A percentile compares a stretch with the other conserved stretches of the same genome.
Evolutionary conservation across 2,329 filamentous ascomycete species (phyloP).

Genomic region (Clonostachys byssicola): DNA sequence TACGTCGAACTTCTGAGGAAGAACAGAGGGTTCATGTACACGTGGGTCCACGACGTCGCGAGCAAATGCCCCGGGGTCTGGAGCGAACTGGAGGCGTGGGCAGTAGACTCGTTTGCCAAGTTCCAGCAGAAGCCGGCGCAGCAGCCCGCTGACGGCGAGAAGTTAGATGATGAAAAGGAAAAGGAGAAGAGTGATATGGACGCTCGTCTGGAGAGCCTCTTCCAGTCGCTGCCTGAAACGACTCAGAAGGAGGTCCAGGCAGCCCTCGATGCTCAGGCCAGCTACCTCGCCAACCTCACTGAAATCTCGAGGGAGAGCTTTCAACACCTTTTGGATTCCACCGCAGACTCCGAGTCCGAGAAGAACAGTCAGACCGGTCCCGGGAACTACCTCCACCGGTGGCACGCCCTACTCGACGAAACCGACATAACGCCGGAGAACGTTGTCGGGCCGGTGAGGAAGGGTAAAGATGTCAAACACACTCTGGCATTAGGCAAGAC

Average conservation of each 20-base stretch:
- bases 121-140: background rate
- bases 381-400: constrained; percentile 67
- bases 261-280: constrained; percentile 54
- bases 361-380: constrained; percentile 48
- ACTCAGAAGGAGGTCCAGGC: constrained; percentile 39
- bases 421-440: constrained; percentile 62
- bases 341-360: constrained; percentile 4
- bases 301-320: constrained; percentile 49
- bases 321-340: constrained; percentile 47
- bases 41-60: constrained; percentile 66
- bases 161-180: constrained; percentile 4
- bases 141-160: background rate
- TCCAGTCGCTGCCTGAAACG: constrained; percentile 36
- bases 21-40: constrained; percentile 61
- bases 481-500: constrained; percentile 36
- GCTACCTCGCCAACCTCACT: constrained; percentile 54
- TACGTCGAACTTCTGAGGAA: constrained; percentile 64
- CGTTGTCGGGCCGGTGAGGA: constrained; percentile 45
- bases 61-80: constrained; percentile 64
- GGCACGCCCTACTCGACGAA: constrained; percentile 68
- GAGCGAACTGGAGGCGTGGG: constrained; percentile 57
- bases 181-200: constrained; percentile 21
- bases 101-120: constrained; percentile 51
- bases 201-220: constrained; percentile 32
- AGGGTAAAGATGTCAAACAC: constrained; percentile 46